Conservation (phyloP, 352 stramenopile species). For the Phytopythium boreale region DNA sequence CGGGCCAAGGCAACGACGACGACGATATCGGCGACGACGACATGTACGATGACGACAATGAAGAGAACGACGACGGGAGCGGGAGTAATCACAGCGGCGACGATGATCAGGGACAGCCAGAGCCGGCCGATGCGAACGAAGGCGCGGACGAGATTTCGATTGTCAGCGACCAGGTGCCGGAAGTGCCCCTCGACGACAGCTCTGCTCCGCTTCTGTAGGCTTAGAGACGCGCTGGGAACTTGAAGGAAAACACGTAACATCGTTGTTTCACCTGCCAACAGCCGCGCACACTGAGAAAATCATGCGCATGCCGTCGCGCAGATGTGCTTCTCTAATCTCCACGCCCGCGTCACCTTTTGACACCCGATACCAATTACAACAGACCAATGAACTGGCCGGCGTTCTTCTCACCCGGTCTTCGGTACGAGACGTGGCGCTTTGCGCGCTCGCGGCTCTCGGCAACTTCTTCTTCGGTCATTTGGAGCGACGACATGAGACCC, state of each 20-base stretch:
- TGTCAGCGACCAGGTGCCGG: not conserved
- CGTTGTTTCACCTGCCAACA: not conserved
- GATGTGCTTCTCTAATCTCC: constrained; percentile 9
- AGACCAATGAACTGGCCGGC: constrained; percentile 65
- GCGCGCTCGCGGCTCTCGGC: constrained; percentile 53
- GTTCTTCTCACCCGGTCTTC: constrained; percentile 70
- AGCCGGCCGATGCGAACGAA: not conserved
- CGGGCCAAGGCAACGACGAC: constrained; percentile 13
- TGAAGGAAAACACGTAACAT: not conserved
- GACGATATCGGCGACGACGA: constrained; percentile 23
- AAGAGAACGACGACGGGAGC: constrained; percentile 25
- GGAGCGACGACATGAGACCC: constrained; percentile 59
- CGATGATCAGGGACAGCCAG: constrained; percentile 8
- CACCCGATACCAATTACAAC: constrained; percentile 34
- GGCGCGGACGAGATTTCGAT: not conserved
- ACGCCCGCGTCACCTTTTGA: not conserved
- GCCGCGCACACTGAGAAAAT: not conserved
- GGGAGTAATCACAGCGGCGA: constrained; percentile 10
- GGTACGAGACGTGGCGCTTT: constrained; percentile 46
- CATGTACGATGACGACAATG: constrained; percentile 63
- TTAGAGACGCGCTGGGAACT: not conserved
- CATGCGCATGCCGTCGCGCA: constrained; percentile 17
- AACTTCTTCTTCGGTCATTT: constrained; percentile 54
- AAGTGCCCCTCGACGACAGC: constrained; percentile 8
- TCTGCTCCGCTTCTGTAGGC: constrained; percentile 1